Conservation (phyloP, 2,329 filamentous ascomycete genomes). For the Fusarium buxicola region DNA sequence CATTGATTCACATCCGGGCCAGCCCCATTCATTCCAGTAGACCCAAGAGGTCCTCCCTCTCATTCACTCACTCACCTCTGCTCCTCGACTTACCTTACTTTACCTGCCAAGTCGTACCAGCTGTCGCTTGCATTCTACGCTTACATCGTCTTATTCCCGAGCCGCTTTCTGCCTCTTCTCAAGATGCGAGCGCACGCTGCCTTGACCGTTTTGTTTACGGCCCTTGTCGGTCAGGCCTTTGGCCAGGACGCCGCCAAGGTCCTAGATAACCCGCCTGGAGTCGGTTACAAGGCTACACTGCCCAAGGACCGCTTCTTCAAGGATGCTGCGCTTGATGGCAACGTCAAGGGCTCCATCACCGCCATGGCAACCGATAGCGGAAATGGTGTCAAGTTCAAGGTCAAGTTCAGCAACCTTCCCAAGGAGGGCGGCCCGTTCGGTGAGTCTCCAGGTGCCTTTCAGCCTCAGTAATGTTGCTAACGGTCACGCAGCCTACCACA, state of each 20-base stretch:
- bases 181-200: slow-evolving; percentile 42
- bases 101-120: slow-evolving; percentile 3
- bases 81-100: background rate
- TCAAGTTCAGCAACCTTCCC: slow-evolving; percentile 70
- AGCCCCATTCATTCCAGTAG: slow-evolving; percentile 20
- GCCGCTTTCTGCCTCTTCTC: slow-evolving; percentile 1
- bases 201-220: slow-evolving; percentile 45
- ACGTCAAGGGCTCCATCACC: slow-evolving; percentile 65
- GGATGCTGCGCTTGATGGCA: slow-evolving; percentile 59
- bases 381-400: slow-evolving; percentile 65
- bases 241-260: slow-evolving; percentile 62
- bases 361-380: slow-evolving; percentile 61
- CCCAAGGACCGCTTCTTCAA: slow-evolving; percentile 65
- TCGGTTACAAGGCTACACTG: slow-evolving; percentile 67
- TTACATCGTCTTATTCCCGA: slow-evolving; percentile 5
- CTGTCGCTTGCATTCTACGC: slow-evolving; percentile 20
- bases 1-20: slow-evolving; percentile 30
- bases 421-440: slow-evolving; percentile 68
- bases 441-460: slow-evolving; percentile 52
- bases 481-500: slow-evolving; percentile 70
- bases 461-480: slow-evolving; percentile 20
- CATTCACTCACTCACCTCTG: slow-evolving; percentile 26
- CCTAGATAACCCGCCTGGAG: slow-evolving; percentile 65
- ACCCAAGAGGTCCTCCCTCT: slow-evolving; percentile 30
- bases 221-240: slow-evolving; percentile 44